Evolutionary conservation across 352 stramenopile genomes (phyloP).

Genomic region (Pythium brachiatum): DNA sequence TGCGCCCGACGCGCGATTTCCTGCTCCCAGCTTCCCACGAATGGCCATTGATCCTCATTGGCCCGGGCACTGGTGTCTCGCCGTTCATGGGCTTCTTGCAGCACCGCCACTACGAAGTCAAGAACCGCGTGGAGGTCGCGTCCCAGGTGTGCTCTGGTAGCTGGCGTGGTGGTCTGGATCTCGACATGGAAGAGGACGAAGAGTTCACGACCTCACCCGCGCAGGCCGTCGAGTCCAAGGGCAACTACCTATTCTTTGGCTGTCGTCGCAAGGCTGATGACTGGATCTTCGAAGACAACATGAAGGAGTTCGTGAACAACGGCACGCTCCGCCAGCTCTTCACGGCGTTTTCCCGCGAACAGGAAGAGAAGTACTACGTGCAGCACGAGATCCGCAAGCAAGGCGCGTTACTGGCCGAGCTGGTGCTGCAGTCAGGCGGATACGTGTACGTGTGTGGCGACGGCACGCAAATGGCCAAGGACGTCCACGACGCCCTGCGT

Average conservation of each 20-base stretch:
- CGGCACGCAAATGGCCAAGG: constrained; percentile 93
- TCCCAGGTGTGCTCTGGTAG: constrained; percentile 55
- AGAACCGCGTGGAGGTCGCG: constrained; percentile 15
- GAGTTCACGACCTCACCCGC: constrained; percentile 29
- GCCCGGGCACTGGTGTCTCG: constrained; percentile 94
- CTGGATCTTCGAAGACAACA: constrained; percentile 90
- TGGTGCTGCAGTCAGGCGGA: constrained; percentile 75
- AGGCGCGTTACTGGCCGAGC: constrained; percentile 54
- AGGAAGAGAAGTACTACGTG: constrained; percentile 92
- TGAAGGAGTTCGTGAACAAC: constrained; percentile 68
- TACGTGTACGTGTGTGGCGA: constrained; percentile 96
- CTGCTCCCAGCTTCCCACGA: constrained; percentile 74
- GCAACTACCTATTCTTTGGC: constrained; percentile 94
- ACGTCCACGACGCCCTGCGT: constrained; percentile 89
- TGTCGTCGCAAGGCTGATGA: constrained; percentile 88
- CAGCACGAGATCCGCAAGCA: constrained; percentile 82
- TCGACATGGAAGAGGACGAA: constrained; percentile 44
- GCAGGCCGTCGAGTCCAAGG: constrained; percentile 34
- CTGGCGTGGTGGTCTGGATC: constrained; percentile 73
- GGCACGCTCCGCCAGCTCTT: constrained; percentile 83
- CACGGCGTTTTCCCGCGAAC: constrained; percentile 91
- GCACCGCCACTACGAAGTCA: constrained; percentile 62
- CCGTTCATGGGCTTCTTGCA: constrained; percentile 96
- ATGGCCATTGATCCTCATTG: constrained; percentile 93
- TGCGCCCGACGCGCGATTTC: constrained; percentile 90